Evolutionary conservation across 805 yeast species (phyloP).

Genomic region (Candida endomychidarum): DNA sequence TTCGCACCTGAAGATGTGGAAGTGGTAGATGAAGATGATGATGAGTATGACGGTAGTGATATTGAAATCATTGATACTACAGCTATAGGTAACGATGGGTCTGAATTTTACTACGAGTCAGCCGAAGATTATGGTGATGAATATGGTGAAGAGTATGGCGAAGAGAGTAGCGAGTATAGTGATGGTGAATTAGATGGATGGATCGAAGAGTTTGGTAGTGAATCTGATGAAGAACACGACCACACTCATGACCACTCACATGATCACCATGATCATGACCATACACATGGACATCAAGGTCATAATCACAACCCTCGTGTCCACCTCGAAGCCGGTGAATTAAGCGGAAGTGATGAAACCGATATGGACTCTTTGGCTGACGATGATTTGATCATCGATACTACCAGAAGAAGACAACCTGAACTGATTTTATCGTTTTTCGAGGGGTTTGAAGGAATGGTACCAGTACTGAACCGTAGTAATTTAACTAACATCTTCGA

Average conservation of each 20-base stretch:
- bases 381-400: too few species aligned
- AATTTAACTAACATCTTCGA: slow-evolving; percentile 18
- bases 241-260: background rate
- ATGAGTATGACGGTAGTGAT: slow-evolving; percentile 23
- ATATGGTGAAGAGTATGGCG: slow-evolving; percentile 24
- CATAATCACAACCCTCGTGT: too few species aligned
- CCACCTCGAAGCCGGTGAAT: too few species aligned
- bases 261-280: background rate
- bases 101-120: slow-evolving; percentile 19
- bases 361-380: too few species aligned
- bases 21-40: slow-evolving; percentile 44
- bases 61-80: slow-evolving; percentile 21
- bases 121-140: slow-evolving; percentile 12
- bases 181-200: slow-evolving; percentile 41
- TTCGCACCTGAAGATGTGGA: slow-evolving; percentile 17
- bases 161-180: slow-evolving; percentile 31
- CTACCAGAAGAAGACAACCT: slow-evolving; percentile 19
- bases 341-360: slow-evolving; percentile 19
- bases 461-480: slow-evolving; percentile 21
- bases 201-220: slow-evolving; percentile 38
- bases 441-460: slow-evolving; percentile 28
- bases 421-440: slow-evolving; percentile 27
- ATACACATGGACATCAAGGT: background rate
- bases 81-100: slow-evolving; percentile 12
- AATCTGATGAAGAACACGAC: slow-evolving; percentile 18